These are phyloP conservation scores for Paracorniculantispora psalliotae DNA, from an alignment of 2,329 filamentous ascomycete genomes.

Conservation along the genomic window DNA sequence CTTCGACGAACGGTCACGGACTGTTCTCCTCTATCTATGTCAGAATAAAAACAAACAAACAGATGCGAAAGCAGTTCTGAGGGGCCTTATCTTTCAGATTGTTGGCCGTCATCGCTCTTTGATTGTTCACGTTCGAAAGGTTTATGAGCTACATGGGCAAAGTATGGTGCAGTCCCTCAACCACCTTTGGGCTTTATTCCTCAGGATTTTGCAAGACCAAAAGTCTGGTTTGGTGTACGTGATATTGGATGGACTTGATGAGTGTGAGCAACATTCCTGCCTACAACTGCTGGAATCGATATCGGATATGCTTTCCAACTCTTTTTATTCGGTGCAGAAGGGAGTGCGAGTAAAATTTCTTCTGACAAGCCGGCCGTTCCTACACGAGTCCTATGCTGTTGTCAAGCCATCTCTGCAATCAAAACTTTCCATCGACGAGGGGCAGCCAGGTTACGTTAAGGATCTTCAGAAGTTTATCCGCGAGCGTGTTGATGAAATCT, in stretches of 20 bases:
- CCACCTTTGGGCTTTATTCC: slow-evolving; percentile 31
- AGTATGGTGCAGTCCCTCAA: slow-evolving; percentile 30
- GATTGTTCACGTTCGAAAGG: slow-evolving; percentile 27
- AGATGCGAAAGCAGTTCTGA: slow-evolving; percentile 30
- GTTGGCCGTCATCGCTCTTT: slow-evolving; percentile 26
- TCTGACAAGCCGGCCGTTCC: slow-evolving; percentile 26
- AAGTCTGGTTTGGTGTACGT: slow-evolving; percentile 24
- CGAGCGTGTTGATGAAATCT: slow-evolving; percentile 27
- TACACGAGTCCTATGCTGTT: slow-evolving; percentile 15
- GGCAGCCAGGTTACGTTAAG: slow-evolving; percentile 18
- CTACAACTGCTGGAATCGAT: slow-evolving; percentile 23
- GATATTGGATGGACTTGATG: slow-evolving; percentile 35
- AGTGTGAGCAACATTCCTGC: slow-evolving; percentile 28
- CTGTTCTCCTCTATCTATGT: slow-evolving; percentile 30
- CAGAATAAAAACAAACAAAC: slow-evolving; percentile 31
- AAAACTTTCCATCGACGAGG: slow-evolving; percentile 21
- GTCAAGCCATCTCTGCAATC: slow-evolving; percentile 3
- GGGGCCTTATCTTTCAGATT: slow-evolving; percentile 31
- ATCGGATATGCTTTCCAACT: slow-evolving; percentile 17
- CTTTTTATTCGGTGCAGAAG: slow-evolving; percentile 11
- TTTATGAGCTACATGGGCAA: slow-evolving; percentile 26
- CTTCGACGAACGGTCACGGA: slow-evolving; percentile 10
- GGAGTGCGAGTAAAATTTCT: slow-evolving; percentile 28
- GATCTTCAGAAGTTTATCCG: slow-evolving; percentile 30
- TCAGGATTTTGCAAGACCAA: slow-evolving; percentile 26